Evolutionary conservation across 2,329 filamentous ascomycete species (phyloP).

Genomic region (Colletotrichum phormii): DNA sequence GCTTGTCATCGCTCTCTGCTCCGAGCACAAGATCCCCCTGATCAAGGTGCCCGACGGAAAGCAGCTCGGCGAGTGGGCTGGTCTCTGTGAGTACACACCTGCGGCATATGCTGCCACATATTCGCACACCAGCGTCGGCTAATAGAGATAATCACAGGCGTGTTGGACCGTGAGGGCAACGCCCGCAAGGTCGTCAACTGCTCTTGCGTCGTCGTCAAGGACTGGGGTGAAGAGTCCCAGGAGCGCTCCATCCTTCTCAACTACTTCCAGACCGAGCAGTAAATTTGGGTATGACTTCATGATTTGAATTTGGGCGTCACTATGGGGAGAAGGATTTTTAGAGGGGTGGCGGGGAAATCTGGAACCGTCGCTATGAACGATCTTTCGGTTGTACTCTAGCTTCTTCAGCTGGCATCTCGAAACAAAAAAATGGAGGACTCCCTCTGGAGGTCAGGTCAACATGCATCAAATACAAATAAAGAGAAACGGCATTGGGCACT

Average conservation of each 20-base stretch:
- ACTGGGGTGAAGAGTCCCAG: slow-evolving; percentile 99
- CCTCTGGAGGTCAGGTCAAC: slow-evolving; percentile 46
- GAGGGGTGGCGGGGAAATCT: slow-evolving; percentile 31
- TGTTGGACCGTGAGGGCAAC: slow-evolving; percentile 99
- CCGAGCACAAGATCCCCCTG: slow-evolving; percentile 99
- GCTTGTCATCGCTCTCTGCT: slow-evolving; percentile 98
- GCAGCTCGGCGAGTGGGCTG: slow-evolving; percentile 99
- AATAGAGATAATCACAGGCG: slow-evolving; percentile 69
- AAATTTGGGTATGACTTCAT: slow-evolving; percentile 50
- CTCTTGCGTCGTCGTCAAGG: slow-evolving; percentile 99
- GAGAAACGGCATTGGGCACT: slow-evolving; percentile 37
- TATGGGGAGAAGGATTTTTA: slow-evolving; percentile 35
- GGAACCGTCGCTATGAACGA: slow-evolving; percentile 41
- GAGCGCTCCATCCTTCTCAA: slow-evolving; percentile 99
- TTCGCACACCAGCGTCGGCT: slow-evolving; percentile 38
- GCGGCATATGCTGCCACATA: background rate
- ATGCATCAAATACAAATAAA: slow-evolving; percentile 45
- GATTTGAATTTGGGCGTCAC: slow-evolving; percentile 46
- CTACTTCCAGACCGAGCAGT: slow-evolving; percentile 98
- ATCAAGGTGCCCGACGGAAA: slow-evolving; percentile 99
- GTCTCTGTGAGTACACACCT: slow-evolving; percentile 83
- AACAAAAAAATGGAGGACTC: slow-evolving; percentile 49
- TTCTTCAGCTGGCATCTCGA: slow-evolving; percentile 58
- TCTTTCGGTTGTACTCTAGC: slow-evolving; percentile 58
- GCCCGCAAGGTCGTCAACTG: slow-evolving; percentile 99